Evolutionary conservation across 768 basidiomycete species (phyloP), one percentile per base, ranked within the genome.

Genomic region (Serendipita vermifera): DNA sequence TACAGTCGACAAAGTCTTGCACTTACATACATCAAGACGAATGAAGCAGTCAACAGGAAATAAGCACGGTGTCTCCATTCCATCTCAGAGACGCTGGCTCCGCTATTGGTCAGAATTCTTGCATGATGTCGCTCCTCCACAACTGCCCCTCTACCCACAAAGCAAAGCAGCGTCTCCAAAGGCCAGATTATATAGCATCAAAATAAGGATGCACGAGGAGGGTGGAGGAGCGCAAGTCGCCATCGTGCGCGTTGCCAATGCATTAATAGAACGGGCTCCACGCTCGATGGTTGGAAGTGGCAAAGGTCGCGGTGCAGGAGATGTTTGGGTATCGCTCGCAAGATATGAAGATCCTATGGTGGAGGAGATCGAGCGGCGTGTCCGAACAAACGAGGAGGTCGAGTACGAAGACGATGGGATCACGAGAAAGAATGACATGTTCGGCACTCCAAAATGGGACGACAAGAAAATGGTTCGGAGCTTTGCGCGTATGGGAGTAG

Each of bases 31-130:
- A 1, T 72, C 79, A 0, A 75, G 77, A 36, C 76, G 83, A 14
- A 88, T 87, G 83, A 85, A 81, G 57, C 58, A 63, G 15, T 64
- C 62, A 55, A 59, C 59, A 73, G 71, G 36, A n/a, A 27, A 39
- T 0, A 41, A 32, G 64, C 80, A 76, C 60, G 83, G 83, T 9
- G 82, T 88, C 38, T 85, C 81, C 59, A 90, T 90, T 60, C 83
- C 87, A 0, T 85, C 82, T 57, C 88, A 90, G 66, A 75, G 80
- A 2, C 79, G 88, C 17, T 89, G 81, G 74, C 69, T 92, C 3
- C 75, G 78, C 60, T 91, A 90, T 64, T 91, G 84, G 84, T 78
- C 81, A 0, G 71, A 80, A 9, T 64, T 82, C n/a, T 72, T 85
- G 14, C 70, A 76, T 3, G 71, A 75, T 43, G 75, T 77, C 36